Evolutionary conservation across 2,329 filamentous ascomycete genomes (phyloP).

Genomic region (Fusarium tupiense): DNA sequence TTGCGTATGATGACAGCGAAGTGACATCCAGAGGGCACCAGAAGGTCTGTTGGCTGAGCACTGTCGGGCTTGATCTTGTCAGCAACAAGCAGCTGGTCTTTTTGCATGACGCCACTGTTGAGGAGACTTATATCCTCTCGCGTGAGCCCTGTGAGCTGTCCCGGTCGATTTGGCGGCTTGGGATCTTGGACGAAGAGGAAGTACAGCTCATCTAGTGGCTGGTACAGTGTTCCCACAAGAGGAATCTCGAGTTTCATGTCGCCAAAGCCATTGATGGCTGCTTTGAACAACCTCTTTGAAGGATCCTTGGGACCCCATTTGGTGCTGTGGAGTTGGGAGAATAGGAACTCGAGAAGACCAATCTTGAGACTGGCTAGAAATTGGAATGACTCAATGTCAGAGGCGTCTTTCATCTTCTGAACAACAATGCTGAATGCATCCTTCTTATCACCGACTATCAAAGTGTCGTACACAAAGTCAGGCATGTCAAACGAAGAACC

Average conservation of each 20-base stretch:
- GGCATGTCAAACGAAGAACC: conserved; percentile 15
- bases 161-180: neutral
- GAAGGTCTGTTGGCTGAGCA: neutral
- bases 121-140: neutral
- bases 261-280: neutral
- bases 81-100: neutral
- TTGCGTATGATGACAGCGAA: neutral
- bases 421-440: conserved; percentile 8
- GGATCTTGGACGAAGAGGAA: conserved; percentile 1
- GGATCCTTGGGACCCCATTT: conserved; percentile 14
- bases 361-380: conserved; percentile 22
- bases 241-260: neutral
- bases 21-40: neutral
- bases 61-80: neutral
- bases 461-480: conserved; percentile 7
- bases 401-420: neutral
- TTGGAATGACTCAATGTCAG: conserved; percentile 12
- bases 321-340: conserved; percentile 21
- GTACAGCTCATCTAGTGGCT: neutral
- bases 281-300: conserved; percentile 34
- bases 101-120: neutral
- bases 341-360: conserved; percentile 3
- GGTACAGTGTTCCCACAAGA: neutral
- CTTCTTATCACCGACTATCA: neutral
- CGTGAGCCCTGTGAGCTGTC: neutral